Percentiles rank a stretch among this genome's conserved stretches.
phyloP scores from a whole-genome alignment of 148 eudicot genomes.

The Salicornia ramosissima region DNA sequence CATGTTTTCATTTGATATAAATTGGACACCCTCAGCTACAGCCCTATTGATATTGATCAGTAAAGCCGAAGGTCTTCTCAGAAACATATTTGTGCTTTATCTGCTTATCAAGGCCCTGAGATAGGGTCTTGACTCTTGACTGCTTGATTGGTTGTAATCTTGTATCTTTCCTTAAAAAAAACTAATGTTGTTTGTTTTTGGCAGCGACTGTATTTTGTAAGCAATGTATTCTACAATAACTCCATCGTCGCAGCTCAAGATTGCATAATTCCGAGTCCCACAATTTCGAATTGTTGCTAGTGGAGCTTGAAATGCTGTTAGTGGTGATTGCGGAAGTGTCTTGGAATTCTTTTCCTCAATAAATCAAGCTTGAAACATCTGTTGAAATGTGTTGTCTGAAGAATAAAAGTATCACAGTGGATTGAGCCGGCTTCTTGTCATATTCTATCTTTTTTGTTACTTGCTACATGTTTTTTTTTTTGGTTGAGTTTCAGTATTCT shows the following conservation, averaged over 20 bases:
- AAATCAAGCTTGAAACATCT: background rate
- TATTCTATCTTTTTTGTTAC: background rate
- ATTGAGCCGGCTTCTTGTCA: constrained; percentile 4
- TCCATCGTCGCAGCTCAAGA: background rate
- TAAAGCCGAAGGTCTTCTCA: background rate
- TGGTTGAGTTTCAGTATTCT: background rate
- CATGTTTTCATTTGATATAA: background rate
- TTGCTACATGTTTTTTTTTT: background rate
- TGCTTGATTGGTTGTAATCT: too few species aligned
- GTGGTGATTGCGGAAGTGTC: background rate
- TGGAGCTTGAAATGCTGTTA: background rate
- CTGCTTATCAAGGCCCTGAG: background rate
- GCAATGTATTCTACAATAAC: background rate
- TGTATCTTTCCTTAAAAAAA: too few species aligned
- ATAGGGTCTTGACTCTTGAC: too few species aligned
- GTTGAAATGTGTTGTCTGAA: background rate
- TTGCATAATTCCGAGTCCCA: background rate
- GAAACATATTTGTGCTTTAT: background rate
- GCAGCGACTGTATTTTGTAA: background rate
- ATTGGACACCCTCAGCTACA: background rate
- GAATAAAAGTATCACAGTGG: background rate
- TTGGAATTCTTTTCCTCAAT: background rate
- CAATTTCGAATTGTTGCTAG: background rate
- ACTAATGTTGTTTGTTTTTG: background rate
- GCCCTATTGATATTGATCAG: background rate